Evolutionary conservation across 1,139 yeast genomes (phyloP), one percentile per base, ranked within the genome.

Genomic region (Maudiozyma humilis): DNA sequence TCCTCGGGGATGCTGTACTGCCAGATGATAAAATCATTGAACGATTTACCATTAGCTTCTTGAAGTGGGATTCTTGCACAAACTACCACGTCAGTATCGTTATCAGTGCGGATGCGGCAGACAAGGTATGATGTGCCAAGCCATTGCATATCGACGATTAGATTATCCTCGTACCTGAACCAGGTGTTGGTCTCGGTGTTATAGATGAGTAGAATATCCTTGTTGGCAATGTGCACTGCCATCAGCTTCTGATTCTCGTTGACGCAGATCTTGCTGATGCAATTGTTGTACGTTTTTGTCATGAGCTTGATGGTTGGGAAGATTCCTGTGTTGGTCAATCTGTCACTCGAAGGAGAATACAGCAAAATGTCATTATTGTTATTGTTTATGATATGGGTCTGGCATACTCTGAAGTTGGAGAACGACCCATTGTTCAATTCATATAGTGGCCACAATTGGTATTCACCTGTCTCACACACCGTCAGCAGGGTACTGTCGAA

Each of bases 251-350:
- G 32, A 39, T 49, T 47, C 4, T 62, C 56, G 40, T 53, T 59
- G 3, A 54, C 41, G 29, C 55, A 51, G 3, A 55, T 46, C 12
- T 50, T 42, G 2, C 61, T 39, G 4, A 59, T 47, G 37, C 51
- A 47, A 41, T 63, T 63, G 40, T 63, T 63, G 23, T 55, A 44
- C 3, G 63, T 55, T 41, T 54, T 57, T 4, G 64, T 56, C 3
- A 65, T 65, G 15, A 63, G 42, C 32, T 53, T 57, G 8, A 58
- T 45, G 4, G 51, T 44, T 31, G 58, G 56, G 13, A 57, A 47
- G 10, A 41, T 44, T 33, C 54, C 56, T 19, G 49, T 51, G 36
- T 49, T 49, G 12, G 45, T 20, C 5, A 53, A 45, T 4, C 57
- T 42, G 25, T 56, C 62, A 16, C 47, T 46, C 17, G 52, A 44